phyloP scores from a whole-genome alignment of 1,139 yeast species.

The Candida sojae region DNA sequence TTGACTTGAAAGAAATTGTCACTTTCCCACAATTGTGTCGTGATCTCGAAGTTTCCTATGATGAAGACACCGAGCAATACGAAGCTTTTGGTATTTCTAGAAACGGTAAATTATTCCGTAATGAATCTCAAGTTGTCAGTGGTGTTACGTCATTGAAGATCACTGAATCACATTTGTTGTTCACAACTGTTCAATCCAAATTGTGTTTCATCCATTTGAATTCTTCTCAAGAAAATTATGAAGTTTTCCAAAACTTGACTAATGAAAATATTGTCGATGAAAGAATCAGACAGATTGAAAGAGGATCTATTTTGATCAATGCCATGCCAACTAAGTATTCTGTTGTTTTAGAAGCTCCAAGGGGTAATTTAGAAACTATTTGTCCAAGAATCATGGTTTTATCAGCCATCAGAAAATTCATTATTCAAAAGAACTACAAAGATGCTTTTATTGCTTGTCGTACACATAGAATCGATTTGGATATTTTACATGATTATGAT shows the following conservation, averaged over 20 bases:
- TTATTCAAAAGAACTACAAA: slow-evolving; percentile 56
- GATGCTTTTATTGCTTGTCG: slow-evolving; percentile 84
- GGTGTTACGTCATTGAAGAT: slow-evolving; percentile 83
- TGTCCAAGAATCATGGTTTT: slow-evolving; percentile 92
- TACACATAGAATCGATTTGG: slow-evolving; percentile 88
- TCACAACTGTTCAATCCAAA: slow-evolving; percentile 87
- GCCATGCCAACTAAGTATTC: slow-evolving; percentile 82
- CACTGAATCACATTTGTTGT: slow-evolving; percentile 71
- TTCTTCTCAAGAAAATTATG: slow-evolving; percentile 32
- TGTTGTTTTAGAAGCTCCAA: slow-evolving; percentile 87
- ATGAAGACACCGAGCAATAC: slow-evolving; percentile 21
- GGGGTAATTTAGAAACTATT: slow-evolving; percentile 95
- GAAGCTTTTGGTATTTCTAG: slow-evolving; percentile 71
- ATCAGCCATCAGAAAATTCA: slow-evolving; percentile 74
- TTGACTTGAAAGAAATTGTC: slow-evolving; percentile 32
- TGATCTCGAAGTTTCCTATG: slow-evolving; percentile 54
- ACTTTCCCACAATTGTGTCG: slow-evolving; percentile 72
- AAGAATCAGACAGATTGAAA: slow-evolving; percentile 82
- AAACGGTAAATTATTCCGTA: slow-evolving; percentile 73
- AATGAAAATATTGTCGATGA: slow-evolving; percentile 56
- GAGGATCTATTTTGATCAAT: slow-evolving; percentile 83
- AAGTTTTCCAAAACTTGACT: slow-evolving; percentile 20
- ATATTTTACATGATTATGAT: slow-evolving; percentile 83
- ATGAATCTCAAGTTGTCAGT: slow-evolving; percentile 60
- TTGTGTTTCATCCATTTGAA: slow-evolving; percentile 80